phyloP scores from a whole-genome alignment of 257 asterid genomes.

The Nicotiana paniculata region DNA sequence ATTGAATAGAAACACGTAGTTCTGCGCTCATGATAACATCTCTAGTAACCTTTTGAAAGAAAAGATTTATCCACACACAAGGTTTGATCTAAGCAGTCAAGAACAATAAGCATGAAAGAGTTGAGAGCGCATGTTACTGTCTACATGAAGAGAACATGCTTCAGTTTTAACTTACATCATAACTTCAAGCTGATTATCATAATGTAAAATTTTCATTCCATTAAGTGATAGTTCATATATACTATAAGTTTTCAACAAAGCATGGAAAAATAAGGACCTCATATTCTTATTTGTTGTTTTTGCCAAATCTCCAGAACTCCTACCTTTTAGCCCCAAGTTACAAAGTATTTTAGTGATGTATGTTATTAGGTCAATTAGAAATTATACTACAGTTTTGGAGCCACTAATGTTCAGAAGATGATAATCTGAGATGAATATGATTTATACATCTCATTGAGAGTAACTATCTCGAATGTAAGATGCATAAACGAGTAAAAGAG shows the following conservation, averaged over 20 bases:
- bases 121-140: neutral
- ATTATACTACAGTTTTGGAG: neutral
- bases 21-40: neutral
- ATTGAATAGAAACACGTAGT: neutral
- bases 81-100: neutral
- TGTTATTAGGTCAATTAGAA: neutral
- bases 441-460: neutral
- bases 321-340: neutral
- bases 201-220: neutral
- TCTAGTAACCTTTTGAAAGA: neutral
- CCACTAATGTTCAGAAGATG: neutral
- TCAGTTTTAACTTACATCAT: neutral
- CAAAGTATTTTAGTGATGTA: neutral
- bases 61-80: neutral
- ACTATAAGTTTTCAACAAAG: constrained; percentile 5
- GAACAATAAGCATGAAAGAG: neutral
- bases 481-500: neutral
- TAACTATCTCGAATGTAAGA: neutral
- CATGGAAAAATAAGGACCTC: neutral
- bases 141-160: neutral
- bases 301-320: neutral
- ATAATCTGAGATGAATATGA: neutral
- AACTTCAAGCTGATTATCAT: neutral
- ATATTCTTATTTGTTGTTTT: neutral
- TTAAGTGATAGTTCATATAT: neutral